These are phyloP conservation scores for Carallia brachiata DNA, from an alignment of 345 rosid species.

Conservation along the genomic window DNA sequence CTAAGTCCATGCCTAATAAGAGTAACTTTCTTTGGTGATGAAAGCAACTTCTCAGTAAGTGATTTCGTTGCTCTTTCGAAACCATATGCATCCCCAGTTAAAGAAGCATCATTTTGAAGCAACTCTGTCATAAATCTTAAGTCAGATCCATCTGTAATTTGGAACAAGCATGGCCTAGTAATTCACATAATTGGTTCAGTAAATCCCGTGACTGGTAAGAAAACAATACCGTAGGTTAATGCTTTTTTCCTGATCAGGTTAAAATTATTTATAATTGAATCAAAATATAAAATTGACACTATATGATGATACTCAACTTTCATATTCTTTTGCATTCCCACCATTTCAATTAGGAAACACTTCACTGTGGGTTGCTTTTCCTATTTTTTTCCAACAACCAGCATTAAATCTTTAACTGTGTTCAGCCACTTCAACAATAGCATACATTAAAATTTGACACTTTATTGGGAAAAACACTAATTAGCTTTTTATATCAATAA, in stretches of 20 bases:
- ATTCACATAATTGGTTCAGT: neutral
- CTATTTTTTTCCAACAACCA: no score
- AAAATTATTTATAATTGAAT: neutral
- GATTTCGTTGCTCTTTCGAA: slow-evolving; percentile 51
- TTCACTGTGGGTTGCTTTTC: no score
- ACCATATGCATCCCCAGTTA: slow-evolving; percentile 58
- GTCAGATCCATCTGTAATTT: slow-evolving; percentile 5
- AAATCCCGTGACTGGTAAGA: neutral
- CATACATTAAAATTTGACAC: neutral
- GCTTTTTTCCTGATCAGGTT: neutral
- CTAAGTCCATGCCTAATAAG: slow-evolving; percentile 70
- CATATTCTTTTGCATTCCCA: neutral
- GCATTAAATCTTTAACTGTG: neutral
- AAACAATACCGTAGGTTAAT: neutral
- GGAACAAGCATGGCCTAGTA: neutral
- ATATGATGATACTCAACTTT: neutral
- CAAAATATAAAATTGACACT: no score
- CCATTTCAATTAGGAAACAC: neutral
- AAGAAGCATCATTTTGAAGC: slow-evolving; percentile 25
- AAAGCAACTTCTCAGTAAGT: slow-evolving; percentile 35
- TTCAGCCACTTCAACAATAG: neutral
- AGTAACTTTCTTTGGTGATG: slow-evolving; percentile 51
- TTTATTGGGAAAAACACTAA: neutral
- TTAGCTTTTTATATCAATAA: no score
- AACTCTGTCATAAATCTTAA: slow-evolving; percentile 29